Conservation (phyloP, 2,329 filamentous ascomycete genomes). For the Penicillium sp. region DNA sequence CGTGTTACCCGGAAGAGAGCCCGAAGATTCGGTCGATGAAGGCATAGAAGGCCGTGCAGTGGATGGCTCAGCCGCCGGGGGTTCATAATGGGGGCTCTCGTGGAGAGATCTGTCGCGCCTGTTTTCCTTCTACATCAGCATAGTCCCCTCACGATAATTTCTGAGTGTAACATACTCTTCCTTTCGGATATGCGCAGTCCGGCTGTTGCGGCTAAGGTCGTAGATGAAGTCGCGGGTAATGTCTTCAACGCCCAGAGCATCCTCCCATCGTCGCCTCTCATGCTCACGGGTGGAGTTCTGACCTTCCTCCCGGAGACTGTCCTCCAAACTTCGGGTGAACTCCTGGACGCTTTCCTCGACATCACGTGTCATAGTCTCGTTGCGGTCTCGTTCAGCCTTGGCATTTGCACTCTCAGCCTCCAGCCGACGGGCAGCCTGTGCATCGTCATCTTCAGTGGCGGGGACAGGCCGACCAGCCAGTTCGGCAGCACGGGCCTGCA, state of each 20-base stretch:
- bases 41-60: slow-evolving; percentile 43
- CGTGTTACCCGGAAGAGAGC: slow-evolving; percentile 80
- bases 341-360: slow-evolving; percentile 94
- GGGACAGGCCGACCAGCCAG: slow-evolving; percentile 77
- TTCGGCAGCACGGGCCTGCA: slow-evolving; percentile 94
- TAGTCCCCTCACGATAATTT: background rate
- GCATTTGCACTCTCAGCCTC: slow-evolving; percentile 83
- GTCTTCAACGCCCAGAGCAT: slow-evolving; percentile 91
- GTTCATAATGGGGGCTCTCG: slow-evolving; percentile 50
- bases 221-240: slow-evolving; percentile 98
- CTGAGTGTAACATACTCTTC: slow-evolving; percentile 48
- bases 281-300: slow-evolving; percentile 76
- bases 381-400: slow-evolving; percentile 81
- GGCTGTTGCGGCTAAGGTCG: slow-evolving; percentile 82
- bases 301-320: slow-evolving; percentile 75
- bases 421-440: slow-evolving; percentile 73
- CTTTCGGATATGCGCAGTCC: slow-evolving; percentile 64
- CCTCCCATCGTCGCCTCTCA: slow-evolving; percentile 90
- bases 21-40: slow-evolving; percentile 52
- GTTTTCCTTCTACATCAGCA: slow-evolving; percentile 11
- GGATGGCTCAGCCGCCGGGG: slow-evolving; percentile 44
- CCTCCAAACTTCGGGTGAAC: slow-evolving; percentile 78
- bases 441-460: slow-evolving; percentile 64
- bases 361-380: slow-evolving; percentile 93
- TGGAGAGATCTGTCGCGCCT: slow-evolving; percentile 52